These are phyloP conservation scores for Nitzschia sp. DNA, from an alignment of 108 stramenopile species.

Conservation along the genomic window DNA sequence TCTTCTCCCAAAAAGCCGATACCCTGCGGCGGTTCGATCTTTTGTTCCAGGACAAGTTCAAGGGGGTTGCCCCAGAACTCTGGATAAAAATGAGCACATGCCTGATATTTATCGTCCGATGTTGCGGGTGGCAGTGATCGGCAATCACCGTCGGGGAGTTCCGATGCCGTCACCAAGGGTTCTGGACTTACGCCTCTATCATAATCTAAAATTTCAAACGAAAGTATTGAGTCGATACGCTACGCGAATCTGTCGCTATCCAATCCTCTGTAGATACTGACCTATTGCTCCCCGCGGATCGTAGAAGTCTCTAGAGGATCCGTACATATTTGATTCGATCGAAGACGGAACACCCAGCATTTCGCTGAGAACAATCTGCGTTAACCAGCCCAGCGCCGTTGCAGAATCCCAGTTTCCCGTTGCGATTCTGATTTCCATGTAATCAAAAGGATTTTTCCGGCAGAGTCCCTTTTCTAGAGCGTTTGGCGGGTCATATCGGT, in stretches of 20 bases:
- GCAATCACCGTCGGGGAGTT: background rate
- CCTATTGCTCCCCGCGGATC: conserved; percentile 2
- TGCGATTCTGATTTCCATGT: conserved; percentile 27
- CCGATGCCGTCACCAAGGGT: background rate
- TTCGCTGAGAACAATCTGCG: conserved; percentile 39
- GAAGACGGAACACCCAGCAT: conserved; percentile 35
- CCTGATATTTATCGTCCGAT: conserved; percentile 17
- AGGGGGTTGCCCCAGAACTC: conserved; percentile 25
- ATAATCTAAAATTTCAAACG: background rate
- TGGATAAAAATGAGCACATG: conserved; percentile 33
- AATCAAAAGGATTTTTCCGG: conserved; percentile 15
- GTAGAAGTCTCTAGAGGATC: conserved; percentile 26
- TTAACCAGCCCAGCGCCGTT: conserved; percentile 24
- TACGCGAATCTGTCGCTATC: no score
- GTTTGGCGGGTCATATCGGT: background rate
- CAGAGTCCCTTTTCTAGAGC: conserved; percentile 10
- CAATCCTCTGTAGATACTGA: background rate
- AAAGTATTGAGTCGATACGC: background rate
- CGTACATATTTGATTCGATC: conserved; percentile 14
- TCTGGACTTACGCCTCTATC: background rate
- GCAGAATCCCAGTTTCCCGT: conserved; percentile 36
- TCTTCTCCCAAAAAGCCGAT: background rate
- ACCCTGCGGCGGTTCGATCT: background rate
- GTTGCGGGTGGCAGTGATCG: background rate
- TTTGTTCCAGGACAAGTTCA: background rate